Conservation (phyloP, 2,329 filamentous ascomycete species). For the Fusarium incarnatum region DNA sequence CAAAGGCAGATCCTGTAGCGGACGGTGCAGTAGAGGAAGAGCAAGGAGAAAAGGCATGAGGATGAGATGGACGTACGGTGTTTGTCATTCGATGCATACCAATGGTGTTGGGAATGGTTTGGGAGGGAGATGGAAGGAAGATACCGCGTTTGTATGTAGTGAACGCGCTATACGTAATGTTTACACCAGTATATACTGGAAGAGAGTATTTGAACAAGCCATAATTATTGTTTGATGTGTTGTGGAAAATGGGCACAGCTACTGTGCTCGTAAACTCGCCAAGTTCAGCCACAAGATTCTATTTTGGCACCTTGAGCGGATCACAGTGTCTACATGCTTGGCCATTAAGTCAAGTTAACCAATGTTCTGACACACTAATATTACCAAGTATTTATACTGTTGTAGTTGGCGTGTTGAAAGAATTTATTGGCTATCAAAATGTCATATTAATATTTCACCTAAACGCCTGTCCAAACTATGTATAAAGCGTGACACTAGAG, state of each 20-base stretch:
- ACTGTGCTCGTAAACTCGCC: neutral
- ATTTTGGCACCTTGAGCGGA: neutral
- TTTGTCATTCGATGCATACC: slow-evolving; percentile 41
- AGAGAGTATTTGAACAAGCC: slow-evolving; percentile 35
- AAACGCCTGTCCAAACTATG: neutral
- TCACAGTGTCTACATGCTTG: neutral
- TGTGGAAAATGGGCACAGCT: neutral
- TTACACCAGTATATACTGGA: slow-evolving; percentile 48
- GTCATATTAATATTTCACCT: neutral
- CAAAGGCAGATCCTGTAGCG: slow-evolving; percentile 29
- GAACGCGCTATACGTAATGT: slow-evolving; percentile 53
- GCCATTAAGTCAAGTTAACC: neutral
- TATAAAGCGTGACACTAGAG: neutral
- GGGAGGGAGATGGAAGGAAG: slow-evolving; percentile 19
- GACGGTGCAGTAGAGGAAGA: slow-evolving; percentile 30
- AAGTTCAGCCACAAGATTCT: neutral
- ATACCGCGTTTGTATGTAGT: slow-evolving; percentile 43
- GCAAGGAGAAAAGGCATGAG: slow-evolving; percentile 42
- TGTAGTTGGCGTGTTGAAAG: neutral
- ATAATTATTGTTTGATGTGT: slow-evolving; percentile 3
- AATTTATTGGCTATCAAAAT: neutral
- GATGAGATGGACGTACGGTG: slow-evolving; percentile 27
- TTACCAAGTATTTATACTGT: neutral
- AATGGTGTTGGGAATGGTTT: slow-evolving; percentile 40
- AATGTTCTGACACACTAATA: neutral